Evolutionary conservation across 306 rosid species (phyloP), one percentile per base, ranked within the genome.

Genomic region (Acmispon strigosus): DNA sequence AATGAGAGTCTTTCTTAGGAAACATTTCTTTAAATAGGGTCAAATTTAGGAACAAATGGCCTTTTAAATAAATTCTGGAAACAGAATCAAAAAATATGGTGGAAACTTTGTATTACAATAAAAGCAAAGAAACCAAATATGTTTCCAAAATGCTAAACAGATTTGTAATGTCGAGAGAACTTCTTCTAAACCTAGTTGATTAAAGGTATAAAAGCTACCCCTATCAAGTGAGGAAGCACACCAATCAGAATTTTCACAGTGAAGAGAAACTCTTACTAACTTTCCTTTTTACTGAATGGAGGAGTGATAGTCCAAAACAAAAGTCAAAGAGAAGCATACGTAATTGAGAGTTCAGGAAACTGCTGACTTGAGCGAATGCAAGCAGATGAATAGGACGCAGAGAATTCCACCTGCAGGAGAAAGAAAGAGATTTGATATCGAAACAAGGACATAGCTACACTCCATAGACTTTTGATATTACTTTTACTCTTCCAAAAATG

Each of bases 301-400:
- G 45, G 22, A 8, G 6, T n/a, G 32, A 37, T 45, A 58, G 53
- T 58, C 50, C 58, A 60, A 61, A 54, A 43, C 32, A 42, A 69
- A 60, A 39, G 65, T 29, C 29, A 77, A 74, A 48, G 62, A 86
- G 70, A 55, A 73, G 43, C 92, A 44, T 82, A 93, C 97, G 94
- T 90, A 49, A 90, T 82, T 56, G 97, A 88, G 78, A 93, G 96
- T 75, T 90, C 96, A 10, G 96, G 86, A 84, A 90, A 87, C 73
- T 84, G 85, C 43, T 80, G 87, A 71, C 97, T 89, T 55, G 90
- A 64, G 52, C 94, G 90, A 70, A 83, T 76, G 82, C 95, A 90
- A 66, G 91, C 73, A 39, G 92, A 79, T 22, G 90, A 88, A 81
- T 74, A 87, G 3, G 95, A 82, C 3, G 91, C 80, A 61, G 87